Evolutionary conservation across 345 rosid genomes (phyloP).

Genomic region (Citrus inodora): DNA sequence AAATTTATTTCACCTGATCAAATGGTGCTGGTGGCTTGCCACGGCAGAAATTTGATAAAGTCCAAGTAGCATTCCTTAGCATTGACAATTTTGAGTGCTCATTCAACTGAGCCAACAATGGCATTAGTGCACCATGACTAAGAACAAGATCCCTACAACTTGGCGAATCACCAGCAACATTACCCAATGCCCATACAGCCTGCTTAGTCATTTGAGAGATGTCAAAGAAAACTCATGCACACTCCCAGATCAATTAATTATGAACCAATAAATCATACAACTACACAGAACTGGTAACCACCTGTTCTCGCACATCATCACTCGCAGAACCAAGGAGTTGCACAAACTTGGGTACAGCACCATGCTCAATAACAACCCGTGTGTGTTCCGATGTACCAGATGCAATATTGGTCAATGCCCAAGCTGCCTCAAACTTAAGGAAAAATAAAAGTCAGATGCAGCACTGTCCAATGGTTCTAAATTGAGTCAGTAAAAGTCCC

Average conservation of each 20-base stretch:
- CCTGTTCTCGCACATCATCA: slow-evolving; percentile 40
- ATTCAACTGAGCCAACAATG: slow-evolving; percentile 49
- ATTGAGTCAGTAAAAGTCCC: not conserved
- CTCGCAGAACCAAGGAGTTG: slow-evolving; percentile 28
- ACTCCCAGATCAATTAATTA: not conserved
- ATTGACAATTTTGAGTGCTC: slow-evolving; percentile 49
- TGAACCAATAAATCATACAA: not conserved
- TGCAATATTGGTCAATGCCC: slow-evolving; percentile 34
- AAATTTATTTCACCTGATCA: slow-evolving; percentile 35
- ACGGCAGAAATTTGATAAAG: slow-evolving; percentile 57
- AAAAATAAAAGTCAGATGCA: slow-evolving; percentile 5
- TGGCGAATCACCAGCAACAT: slow-evolving; percentile 61
- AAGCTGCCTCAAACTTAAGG: slow-evolving; percentile 34
- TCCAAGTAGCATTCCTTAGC: slow-evolving; percentile 60
- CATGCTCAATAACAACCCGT: slow-evolving; percentile 29
- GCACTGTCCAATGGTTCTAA: not conserved
- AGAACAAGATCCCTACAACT: slow-evolving; percentile 60
- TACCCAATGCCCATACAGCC: slow-evolving; percentile 75
- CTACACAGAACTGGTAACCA: not conserved
- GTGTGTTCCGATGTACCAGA: slow-evolving; percentile 38
- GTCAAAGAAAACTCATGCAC: not conserved
- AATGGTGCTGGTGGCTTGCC: slow-evolving; percentile 61
- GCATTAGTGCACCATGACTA: slow-evolving; percentile 42
- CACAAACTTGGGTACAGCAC: slow-evolving; percentile 35
- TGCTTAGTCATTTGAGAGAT: slow-evolving; percentile 1